Conservation (phyloP, 352 stramenopile species). For the Pythium utonaiense region DNA sequence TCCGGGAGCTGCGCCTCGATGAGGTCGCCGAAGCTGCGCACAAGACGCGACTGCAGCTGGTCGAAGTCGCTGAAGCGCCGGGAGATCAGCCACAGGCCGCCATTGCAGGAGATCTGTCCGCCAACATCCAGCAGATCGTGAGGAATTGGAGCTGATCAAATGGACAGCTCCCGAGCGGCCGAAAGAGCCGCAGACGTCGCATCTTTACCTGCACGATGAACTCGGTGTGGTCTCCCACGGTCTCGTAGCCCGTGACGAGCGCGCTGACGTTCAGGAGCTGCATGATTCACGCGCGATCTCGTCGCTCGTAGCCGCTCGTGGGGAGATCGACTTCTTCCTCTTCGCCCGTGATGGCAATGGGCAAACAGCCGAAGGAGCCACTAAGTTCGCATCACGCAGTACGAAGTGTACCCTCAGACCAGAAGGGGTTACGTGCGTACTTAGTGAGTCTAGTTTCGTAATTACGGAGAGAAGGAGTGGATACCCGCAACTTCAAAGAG, state of each 20-base stretch:
- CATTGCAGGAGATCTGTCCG: constrained; percentile 74
- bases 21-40: constrained; percentile 66
- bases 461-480: not conserved
- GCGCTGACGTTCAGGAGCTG: constrained; percentile 74
- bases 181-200: not conserved
- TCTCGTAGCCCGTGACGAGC: constrained; percentile 80
- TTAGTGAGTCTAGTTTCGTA: constrained; percentile 6
- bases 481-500: constrained; percentile 17
- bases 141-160: not conserved
- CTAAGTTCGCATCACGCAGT: constrained; percentile 8
- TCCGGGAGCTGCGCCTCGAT: constrained; percentile 68
- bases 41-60: constrained; percentile 75
- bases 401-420: no score
- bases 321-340: not conserved
- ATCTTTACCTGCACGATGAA: constrained; percentile 67
- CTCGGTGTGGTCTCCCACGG: constrained; percentile 82
- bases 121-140: not conserved
- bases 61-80: constrained; percentile 87
- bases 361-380: not conserved
- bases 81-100: constrained; percentile 78
- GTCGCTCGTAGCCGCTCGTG: not conserved
- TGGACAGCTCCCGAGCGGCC: not conserved
- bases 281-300: constrained; percentile 19
- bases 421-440: constrained; percentile 1
- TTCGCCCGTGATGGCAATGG: not conserved